Conservation (phyloP, 768 basidiomycete genomes). For the Fistulinella prunicolor region DNA sequence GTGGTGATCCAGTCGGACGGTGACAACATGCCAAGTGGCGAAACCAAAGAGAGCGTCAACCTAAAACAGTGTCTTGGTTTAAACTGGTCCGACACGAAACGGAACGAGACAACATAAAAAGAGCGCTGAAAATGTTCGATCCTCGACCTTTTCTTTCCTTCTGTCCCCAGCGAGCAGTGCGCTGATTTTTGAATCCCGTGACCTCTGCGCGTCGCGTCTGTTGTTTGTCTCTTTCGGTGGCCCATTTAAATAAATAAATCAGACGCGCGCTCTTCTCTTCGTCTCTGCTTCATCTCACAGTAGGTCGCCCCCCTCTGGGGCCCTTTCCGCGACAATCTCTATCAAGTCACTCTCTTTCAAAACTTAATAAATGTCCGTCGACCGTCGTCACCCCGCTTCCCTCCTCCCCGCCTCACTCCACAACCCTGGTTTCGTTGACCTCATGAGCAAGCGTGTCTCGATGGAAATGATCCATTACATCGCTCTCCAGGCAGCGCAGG, state of each 20-base stretch:
- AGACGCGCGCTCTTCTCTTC: no score
- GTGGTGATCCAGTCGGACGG: conserved; percentile 55
- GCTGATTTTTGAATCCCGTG: conserved; percentile 29
- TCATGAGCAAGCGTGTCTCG: conserved; percentile 75
- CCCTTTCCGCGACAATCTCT: conserved; percentile 29
- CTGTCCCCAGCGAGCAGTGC: no score
- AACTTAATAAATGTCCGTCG: conserved; percentile 36
- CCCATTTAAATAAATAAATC: no score
- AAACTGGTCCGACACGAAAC: no score
- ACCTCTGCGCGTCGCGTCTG: conserved; percentile 23
- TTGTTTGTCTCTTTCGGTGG: no score
- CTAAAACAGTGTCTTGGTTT: no score
- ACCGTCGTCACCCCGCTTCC: conserved; percentile 69
- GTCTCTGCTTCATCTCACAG: conserved; percentile 23
- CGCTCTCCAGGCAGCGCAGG: conserved; percentile 70
- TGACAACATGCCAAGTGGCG: no score
- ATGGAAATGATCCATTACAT: conserved; percentile 85
- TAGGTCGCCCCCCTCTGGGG: no score
- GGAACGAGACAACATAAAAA: no score
- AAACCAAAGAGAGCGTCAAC: no score
- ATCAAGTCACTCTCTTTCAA: conserved; percentile 33
- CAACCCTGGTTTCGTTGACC: conserved; percentile 75
- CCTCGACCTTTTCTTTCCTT: no score
- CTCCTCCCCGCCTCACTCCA: conserved; percentile 75
- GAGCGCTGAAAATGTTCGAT: no score